phyloP scores from a whole-genome alignment of 2,329 filamentous ascomycete species.

The Ophiosphaerella herpotricha region DNA sequence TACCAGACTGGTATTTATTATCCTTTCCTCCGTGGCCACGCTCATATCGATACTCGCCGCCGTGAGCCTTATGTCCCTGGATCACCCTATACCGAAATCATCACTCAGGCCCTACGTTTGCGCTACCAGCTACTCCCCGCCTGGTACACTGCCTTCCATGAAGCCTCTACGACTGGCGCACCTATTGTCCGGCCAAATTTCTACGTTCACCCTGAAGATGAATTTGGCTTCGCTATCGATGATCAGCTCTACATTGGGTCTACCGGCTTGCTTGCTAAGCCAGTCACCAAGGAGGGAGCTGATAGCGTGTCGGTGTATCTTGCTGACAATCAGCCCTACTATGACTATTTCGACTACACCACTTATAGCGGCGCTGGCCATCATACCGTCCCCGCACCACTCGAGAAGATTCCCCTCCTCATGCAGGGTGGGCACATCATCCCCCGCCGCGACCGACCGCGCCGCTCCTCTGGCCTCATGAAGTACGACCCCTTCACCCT shows the following conservation, averaged over 20 bases:
- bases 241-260: slow-evolving; percentile 91
- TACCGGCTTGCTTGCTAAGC: slow-evolving; percentile 90
- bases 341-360: slow-evolving; percentile 91
- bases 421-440: slow-evolving; percentile 95
- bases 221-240: slow-evolving; percentile 84
- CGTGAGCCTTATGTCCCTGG: slow-evolving; percentile 89
- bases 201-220: slow-evolving; percentile 86
- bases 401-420: slow-evolving; percentile 85
- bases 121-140: slow-evolving; percentile 87
- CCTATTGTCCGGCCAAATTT: slow-evolving; percentile 92
- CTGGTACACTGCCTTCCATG: slow-evolving; percentile 97
- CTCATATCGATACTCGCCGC: slow-evolving; percentile 93
- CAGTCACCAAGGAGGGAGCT: slow-evolving; percentile 78
- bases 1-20: slow-evolving; percentile 97
- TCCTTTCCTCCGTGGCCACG: slow-evolving; percentile 96
- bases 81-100: slow-evolving; percentile 83
- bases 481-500: slow-evolving; percentile 94
- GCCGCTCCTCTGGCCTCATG: slow-evolving; percentile 87
- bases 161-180: slow-evolving; percentile 79
- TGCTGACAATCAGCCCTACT: slow-evolving; percentile 87
- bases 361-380: slow-evolving; percentile 74
- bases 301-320: slow-evolving; percentile 80
- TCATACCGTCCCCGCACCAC: slow-evolving; percentile 72
- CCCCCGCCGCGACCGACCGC: slow-evolving; percentile 83
- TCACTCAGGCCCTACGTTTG: slow-evolving; percentile 83